phyloP scores from a whole-genome alignment of 2,329 filamentous ascomycete genomes.

The Pseudogymnoascus sp. region DNA sequence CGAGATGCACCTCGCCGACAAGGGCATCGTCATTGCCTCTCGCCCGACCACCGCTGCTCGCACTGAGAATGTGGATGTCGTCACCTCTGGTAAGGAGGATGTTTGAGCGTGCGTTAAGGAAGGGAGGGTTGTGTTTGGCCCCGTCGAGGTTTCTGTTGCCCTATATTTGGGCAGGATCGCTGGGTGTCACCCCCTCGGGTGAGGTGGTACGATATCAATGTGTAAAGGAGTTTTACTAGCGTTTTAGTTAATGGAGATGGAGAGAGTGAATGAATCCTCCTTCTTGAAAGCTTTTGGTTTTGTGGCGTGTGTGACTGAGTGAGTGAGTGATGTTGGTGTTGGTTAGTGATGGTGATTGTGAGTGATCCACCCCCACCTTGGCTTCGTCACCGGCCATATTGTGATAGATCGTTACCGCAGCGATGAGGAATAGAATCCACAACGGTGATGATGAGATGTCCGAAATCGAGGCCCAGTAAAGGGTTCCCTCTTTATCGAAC shows the following conservation, averaged over 20 bases:
- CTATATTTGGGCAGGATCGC: neutral
- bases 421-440: neutral
- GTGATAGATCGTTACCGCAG: neutral
- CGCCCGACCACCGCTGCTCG: neutral
- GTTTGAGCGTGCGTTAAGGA: neutral
- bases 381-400: neutral
- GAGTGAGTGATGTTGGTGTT: neutral
- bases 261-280: neutral
- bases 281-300: neutral
- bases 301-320: neutral
- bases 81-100: neutral
- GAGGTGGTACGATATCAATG: neutral
- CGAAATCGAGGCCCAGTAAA: neutral
- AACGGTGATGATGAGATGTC: no score
- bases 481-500: neutral
- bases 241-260: slow-evolving; percentile 20
- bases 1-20: slow-evolving; percentile 16
- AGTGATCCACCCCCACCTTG: neutral
- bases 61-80: slow-evolving; percentile 40
- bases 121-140: neutral
- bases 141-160: neutral
- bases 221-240: slow-evolving; percentile 13
- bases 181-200: neutral
- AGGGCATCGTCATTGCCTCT: neutral
- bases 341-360: neutral